Evolutionary conservation across 805 yeast species (phyloP), one percentile per base, ranked within the genome.

Genomic region (Saccharomycopsis fibuligera): DNA sequence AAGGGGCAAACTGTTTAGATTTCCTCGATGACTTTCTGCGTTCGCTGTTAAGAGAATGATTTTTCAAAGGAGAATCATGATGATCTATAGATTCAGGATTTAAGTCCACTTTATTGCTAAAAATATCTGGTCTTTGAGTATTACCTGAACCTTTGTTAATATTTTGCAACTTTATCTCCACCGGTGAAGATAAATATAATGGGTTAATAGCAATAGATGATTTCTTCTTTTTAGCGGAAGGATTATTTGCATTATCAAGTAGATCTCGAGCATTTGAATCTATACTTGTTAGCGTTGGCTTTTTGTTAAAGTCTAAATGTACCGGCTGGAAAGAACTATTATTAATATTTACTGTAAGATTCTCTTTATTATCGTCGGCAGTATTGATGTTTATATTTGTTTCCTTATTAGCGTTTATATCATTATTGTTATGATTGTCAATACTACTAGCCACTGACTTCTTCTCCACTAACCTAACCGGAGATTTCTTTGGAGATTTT

Each of bases 401-500:
- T 6, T 16, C n/a, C n/a, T n/a, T n/a, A n/a, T n/a, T n/a, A n/a
- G n/a, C n/a, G 16, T 35, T 9, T 9, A 33, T 33, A 33, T 33
- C 16, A 12, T 36, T 36, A 5, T 36, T 24, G 8, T 16, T 36
- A 16, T 36, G 24, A 19, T 36, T n/a, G 21, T n/a, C 22, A 36
- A 5, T 16, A 16, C 8, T 6, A 6, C 12, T 19, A 12, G 8
- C 17, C 30, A 38, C n/a, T n/a, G n/a, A n/a, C n/a, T n/a, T 19
- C 10, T 24, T 9, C 5, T 42, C 49, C 16, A 38, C 19, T 33
- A 33, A 31, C 23, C 40, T 50, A 1, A 35, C 22, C n/a, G 54
- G 51, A 5, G 49, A 45, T 31, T 53, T 53, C 29, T 47, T 50
- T 8, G 56, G 56, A 10, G 54, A 50, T 31, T 43, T 44, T 16